Base-by-base conservation (phyloP, 352 stramenopile genomes). In the Globisporangium radiosum region DNA sequence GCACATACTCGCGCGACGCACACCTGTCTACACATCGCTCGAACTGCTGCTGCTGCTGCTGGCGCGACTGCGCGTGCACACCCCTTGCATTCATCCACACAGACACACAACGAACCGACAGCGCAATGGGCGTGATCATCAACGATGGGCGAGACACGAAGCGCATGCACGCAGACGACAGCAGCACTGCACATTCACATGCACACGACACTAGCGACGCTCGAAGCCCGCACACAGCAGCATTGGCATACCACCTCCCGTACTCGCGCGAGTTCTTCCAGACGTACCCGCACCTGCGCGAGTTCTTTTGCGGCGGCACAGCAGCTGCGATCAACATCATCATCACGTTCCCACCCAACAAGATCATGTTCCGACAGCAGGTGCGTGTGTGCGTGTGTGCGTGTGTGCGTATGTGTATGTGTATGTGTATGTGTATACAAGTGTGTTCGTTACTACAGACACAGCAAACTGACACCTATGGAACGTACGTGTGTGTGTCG, bases 281-380 rank as follows among this genome's bases (percentile, higher is more conserved):
- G 15, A 54, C 60, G 43, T 82, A 80, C 55, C 84, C 83, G 54
- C 81, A 93, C 55, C 50, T 90, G 57, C 82, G 78, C 48, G 87
- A 96, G 75, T 91, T 93, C 63, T 68, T 84, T 54, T 91, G 85
- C 45, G 87, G 87, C 43, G 87, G 83, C 56, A 75, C 81, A 14
- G 87, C 87, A 1, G 85, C 87, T 9, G 83, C 86, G 42, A 87
- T 94, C 71, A 96, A 96, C 62, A 94, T 95, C 54, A 54, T 95
- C 43, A 67, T 92, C 56, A 96, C 87, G 6, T 96, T 96, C 64
- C 73, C 82, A 39, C 80, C 81, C 44, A 95, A 95, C 68, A 96
- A 96, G 70, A 66, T 96, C 62, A 96, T 96, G 85, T 96, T 96
- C 61, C 81, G 87, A 9, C 85, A 96, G 57, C 85, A 95, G 81